Evolutionary conservation across 1,284 basidiomycete species (phyloP).

Genomic region (Microbotryum silenes-acaulis): DNA sequence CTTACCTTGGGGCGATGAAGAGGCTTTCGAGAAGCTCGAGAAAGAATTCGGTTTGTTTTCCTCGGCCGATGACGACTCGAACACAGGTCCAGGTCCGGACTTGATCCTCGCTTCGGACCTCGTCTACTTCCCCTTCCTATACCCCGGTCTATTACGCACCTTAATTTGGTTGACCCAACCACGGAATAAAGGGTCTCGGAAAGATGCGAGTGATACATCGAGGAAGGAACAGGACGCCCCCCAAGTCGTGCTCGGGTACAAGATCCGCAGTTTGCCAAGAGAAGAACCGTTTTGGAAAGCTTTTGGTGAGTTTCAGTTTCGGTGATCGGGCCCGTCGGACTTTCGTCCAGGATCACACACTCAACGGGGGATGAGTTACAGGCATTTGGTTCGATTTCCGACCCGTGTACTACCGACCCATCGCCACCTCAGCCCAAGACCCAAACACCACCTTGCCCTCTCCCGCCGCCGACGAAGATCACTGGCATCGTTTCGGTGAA

Average conservation of each 20-base stretch:
- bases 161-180: conserved; percentile 58
- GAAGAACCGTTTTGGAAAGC: conserved; percentile 72
- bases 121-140: conserved; percentile 67
- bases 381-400: conserved; percentile 60
- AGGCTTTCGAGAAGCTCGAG: conserved; percentile 40
- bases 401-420: conserved; percentile 46
- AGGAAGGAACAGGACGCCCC: not conserved
- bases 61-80: not conserved
- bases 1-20: conserved; percentile 57
- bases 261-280: conserved; percentile 64
- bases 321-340: not conserved
- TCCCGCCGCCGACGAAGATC: conserved; percentile 12
- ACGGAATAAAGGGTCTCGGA: conserved; percentile 16
- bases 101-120: conserved; percentile 25
- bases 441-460: conserved; percentile 5
- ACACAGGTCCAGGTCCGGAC: not conserved
- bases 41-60: too few relatives aligned
- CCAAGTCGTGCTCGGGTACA: conserved; percentile 43
- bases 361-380: not conserved
- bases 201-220: not conserved
- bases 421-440: not conserved
- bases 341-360: not conserved
- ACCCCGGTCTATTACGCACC: conserved; percentile 60
- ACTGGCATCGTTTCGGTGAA: conserved; percentile 20
- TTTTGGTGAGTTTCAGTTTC: conserved; percentile 50